Base-by-base conservation (phyloP, 2,329 filamentous ascomycete species). In the Epichloe coenophiala region DNA sequence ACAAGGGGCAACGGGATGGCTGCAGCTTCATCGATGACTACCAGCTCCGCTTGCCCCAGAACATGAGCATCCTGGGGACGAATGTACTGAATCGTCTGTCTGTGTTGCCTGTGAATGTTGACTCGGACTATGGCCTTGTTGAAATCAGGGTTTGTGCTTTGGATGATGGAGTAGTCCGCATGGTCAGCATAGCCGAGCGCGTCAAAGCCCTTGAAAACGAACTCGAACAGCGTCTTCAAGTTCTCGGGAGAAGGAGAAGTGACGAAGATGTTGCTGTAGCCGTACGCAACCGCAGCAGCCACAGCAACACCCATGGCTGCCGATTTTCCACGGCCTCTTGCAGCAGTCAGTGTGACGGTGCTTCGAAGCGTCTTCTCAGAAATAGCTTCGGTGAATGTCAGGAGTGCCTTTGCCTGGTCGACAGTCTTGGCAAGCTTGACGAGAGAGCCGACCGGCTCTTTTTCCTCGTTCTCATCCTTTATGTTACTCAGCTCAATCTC, bases 211-310 rank as follows among this genome's bases (percentile, higher is more conserved):
- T 96, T 97, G 76, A 98, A 96, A 17, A 98, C 80, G 61, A 98
- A 98, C 61, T 98, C 90, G 64, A 98, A 98, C 7, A 98, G 75
- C 0, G 93, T 98, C 72, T 97, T 98, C 75, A 98, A 75, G 69
- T 98, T 98, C 70, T 98, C 94, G 0, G 93, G 93, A 54, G 88
- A 96, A 0, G 91, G 91, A 1, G 91, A 97, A 1, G 93, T 98
- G 64, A 98, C 95, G 70, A 98, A 98, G 61, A 98, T 95, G 67
- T 98, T 98, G 73, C 89, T 95, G 69, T 98, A 98, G 27, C 93
- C 93, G 63, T 97, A 87, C 1, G 93, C 91, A 43, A 98, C 80
- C 1, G 94, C 94, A 3, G 93, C 89, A 3, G 93, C 93, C 42
- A 98, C 86, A 3, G 93, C 89, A 48, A 98, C 84, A 69, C 93